Evolutionary conservation across 768 basidiomycete species (phyloP), one percentile per base, ranked within the genome.

Genomic region (Sporobolomyces phaffii): DNA sequence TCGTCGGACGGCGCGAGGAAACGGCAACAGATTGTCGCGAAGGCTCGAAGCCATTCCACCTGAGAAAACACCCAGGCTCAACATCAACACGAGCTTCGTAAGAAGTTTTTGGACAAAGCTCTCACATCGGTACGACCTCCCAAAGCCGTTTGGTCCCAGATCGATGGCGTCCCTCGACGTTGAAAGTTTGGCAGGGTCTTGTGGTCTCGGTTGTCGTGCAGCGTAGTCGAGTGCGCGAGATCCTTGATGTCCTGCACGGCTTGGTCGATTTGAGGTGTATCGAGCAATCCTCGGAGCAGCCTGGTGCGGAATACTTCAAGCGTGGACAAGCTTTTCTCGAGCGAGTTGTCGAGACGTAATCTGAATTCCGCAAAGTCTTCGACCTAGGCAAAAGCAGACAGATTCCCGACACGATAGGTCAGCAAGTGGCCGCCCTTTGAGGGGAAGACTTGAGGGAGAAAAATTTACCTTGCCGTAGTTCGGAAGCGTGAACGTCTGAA

Each of bases 291-390:
- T 59, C 90, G 87, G 1, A 86, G 79, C 17, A 91, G 78, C 24
- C 87, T 84, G 86, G 91, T 90, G 60, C 90, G 84, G 40, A 91
- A 82, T 74, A 91, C 85, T 75, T 94, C 91, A 70, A 92, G 79
- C 75, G 89, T 87, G 2, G 58, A 51, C 26, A 63, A 47, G 28
- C 33, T 48, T n/a, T 43, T 83, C 76, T 91, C 88, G 13, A 93
- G 81, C 7, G 91, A 93, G 76, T 86, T 87, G 66, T 91, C 88
- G 13, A 94, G 79, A 43, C 84, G 82, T 54, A 87, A 85, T 75
- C 92, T 88, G 64, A 93, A 91, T 9, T 78, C 77, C 61, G 89
- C 84, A 74, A 94, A 91, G 74, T 92, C 88, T 24, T 87, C 85
- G 60, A 93, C 87, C 86, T 92, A n/a, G n/a, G 57, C 13, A 13